Evolutionary conservation across 2,329 filamentous ascomycete genomes (phyloP), one percentile per base, ranked within the genome.

Genomic region (Arachnopeziza araneosa): DNA sequence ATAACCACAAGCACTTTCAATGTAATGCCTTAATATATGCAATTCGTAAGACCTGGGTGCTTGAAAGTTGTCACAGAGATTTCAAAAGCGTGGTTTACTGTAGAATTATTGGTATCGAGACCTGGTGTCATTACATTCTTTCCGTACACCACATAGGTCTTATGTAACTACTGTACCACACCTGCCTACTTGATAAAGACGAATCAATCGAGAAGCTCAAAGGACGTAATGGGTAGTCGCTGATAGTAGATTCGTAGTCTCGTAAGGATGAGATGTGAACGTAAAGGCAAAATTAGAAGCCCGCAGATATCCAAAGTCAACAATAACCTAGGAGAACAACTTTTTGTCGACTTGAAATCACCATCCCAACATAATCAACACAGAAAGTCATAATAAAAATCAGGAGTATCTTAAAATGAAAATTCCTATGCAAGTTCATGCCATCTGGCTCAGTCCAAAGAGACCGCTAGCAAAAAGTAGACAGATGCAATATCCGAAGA

Each of bases 201-300:
- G 62, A 61, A 44, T 44, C 36, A 19, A 44, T 44, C 36, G 17
- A 44, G 36, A 44, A 44, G 36, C 36, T 44, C 17, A 44, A 44
- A 44, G 36, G 36, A 44, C 36, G 17, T 44, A 69, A 59, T 65
- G 70, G 71, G 71, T 73, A 72, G 70, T 72, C 71, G 71, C 71
- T 71, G 67, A 71, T 44, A 73, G 69, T 69, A 72, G 69, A 73
- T 72, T 73, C 71, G 71, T 73, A 64, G 67, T 66, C 68, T 71
- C 71, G 70, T 73, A 60, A 73, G 60, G 66, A 69, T 60, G 59
- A 67, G 64, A 66, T 60, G 63, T 63, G 62, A 69, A 68, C 58
- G 68, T 68, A 62, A 69, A 64, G 64, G 62, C 64, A 67, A 59
- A 68, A 66, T 67, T 64, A 64, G 68, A 61, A 68, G 64, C 59